A percentile compares a stretch with the other conserved stretches of the same genome.
These are phyloP conservation scores for Styphnolobium japonicum DNA, from an alignment of 306 rosid genomes.

Conservation along the genomic window DNA sequence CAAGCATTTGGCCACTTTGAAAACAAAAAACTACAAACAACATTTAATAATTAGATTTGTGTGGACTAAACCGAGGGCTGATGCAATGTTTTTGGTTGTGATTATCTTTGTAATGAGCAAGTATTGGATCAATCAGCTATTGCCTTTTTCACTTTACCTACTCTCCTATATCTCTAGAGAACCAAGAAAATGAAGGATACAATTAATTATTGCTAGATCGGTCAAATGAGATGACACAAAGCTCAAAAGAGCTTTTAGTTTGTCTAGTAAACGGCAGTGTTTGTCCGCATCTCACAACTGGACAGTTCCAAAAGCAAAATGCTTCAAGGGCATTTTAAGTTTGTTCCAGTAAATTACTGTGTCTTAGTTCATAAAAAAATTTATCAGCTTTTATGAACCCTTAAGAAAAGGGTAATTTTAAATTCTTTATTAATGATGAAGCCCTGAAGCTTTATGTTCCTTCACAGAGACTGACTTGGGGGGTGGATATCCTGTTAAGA, in stretches of 20 bases:
- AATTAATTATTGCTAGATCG: conserved; percentile 23
- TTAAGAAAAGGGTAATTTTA: neutral
- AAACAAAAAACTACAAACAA: neutral
- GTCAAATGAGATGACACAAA: neutral
- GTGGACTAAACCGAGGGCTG: conserved; percentile 2
- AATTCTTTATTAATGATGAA: neutral
- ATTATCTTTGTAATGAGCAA: conserved; percentile 20
- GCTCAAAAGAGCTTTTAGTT: neutral
- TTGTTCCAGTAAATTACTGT: neutral
- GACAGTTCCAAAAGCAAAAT: neutral
- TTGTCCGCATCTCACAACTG: neutral
- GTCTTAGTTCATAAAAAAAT: neutral
- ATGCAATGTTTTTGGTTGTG: conserved; percentile 22
- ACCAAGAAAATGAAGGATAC: neutral
- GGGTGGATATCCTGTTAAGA: neutral
- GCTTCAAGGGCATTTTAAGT: neutral
- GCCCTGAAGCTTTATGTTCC: neutral
- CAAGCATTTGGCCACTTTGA: neutral
- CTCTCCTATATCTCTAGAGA: neutral
- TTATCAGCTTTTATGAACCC: neutral
- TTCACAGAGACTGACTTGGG: too few relatives aligned
- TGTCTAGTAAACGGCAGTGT: neutral
- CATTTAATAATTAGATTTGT: neutral
- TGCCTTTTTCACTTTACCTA: conserved; percentile 21
- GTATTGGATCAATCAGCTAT: neutral